Evolutionary conservation across 495 filamentous ascomycete genomes (phyloP).

Genomic region (Trichoderma erinaceum): DNA sequence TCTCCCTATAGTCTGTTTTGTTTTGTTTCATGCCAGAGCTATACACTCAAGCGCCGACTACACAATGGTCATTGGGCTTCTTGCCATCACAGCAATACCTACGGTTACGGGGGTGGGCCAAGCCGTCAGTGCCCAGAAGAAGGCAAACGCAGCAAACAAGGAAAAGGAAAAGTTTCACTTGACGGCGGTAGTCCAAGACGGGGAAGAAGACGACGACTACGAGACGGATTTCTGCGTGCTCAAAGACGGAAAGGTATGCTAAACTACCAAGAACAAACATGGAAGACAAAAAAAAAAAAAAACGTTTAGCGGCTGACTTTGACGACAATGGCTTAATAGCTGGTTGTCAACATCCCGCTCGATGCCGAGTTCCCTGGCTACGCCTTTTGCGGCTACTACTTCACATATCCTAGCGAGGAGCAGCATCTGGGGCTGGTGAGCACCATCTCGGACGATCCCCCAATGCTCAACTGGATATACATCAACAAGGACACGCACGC

Average conservation of each 20-base stretch:
- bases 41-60: neutral
- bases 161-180: constrained; percentile 47
- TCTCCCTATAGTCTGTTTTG: neutral
- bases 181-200: constrained; percentile 39
- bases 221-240: constrained; percentile 36
- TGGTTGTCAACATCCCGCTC: constrained; percentile 42
- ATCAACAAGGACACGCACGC: constrained; percentile 51
- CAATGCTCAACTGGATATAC: constrained; percentile 61
- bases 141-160: constrained; percentile 41
- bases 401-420: constrained; percentile 51
- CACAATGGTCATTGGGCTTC: constrained; percentile 39
- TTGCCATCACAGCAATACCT: constrained; percentile 41
- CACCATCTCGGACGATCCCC: constrained; percentile 51
- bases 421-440: constrained; percentile 53
- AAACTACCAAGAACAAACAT: neutral
- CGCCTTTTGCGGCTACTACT: constrained; percentile 55
- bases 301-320: neutral
- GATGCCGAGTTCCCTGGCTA: constrained; percentile 39
- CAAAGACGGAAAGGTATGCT: constrained; percentile 39
- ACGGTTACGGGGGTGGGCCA: constrained; percentile 46
- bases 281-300: too few relatives aligned
- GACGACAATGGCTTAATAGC: constrained; percentile 21
- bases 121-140: constrained; percentile 46
- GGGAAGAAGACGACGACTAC: constrained; percentile 25
- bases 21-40: constrained; percentile 1